Conservation (phyloP, 1,284 basidiomycete genomes). For the Apiotrichum gracile region DNA sequence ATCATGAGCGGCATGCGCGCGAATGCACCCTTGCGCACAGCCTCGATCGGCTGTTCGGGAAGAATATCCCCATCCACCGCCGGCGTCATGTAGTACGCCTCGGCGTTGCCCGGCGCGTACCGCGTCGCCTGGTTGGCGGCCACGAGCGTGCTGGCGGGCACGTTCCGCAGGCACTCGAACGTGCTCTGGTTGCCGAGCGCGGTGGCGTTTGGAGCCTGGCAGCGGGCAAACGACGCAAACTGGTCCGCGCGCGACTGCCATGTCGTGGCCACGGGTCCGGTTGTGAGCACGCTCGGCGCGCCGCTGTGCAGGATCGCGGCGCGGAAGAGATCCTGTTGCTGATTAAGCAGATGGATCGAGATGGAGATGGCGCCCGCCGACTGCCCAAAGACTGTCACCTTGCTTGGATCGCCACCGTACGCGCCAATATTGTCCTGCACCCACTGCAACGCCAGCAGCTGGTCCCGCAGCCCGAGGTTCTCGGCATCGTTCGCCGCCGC, state of each 20-base stretch:
- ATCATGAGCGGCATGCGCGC: constrained; percentile 42
- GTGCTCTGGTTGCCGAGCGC: neutral
- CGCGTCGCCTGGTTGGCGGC: neutral
- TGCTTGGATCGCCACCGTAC: constrained; percentile 51
- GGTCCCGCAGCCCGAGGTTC: constrained; percentile 48
- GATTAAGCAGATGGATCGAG: constrained; percentile 32
- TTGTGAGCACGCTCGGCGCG: constrained; percentile 6
- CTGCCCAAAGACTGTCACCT: constrained; percentile 46
- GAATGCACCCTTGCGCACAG: constrained; percentile 33
- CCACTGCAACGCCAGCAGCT: constrained; percentile 51
- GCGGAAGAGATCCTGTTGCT: constrained; percentile 36
- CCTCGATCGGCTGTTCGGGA: constrained; percentile 28
- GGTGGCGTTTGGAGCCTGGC: neutral
- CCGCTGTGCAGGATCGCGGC: constrained; percentile 47
- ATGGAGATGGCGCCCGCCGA: constrained; percentile 44
- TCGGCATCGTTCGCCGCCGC: constrained; percentile 33
- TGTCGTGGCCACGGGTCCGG: neutral
- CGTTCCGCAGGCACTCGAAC: neutral
- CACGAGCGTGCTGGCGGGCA: neutral
- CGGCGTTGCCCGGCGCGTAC: neutral
- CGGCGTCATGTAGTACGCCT: constrained; percentile 14
- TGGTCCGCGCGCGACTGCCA: neutral
- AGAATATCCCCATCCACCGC: constrained; percentile 42
- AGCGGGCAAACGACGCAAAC: neutral
- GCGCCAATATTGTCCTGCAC: constrained; percentile 49